Conservation (phyloP, 1,284 basidiomycete genomes). For the Trichosporon sp. region DNA sequence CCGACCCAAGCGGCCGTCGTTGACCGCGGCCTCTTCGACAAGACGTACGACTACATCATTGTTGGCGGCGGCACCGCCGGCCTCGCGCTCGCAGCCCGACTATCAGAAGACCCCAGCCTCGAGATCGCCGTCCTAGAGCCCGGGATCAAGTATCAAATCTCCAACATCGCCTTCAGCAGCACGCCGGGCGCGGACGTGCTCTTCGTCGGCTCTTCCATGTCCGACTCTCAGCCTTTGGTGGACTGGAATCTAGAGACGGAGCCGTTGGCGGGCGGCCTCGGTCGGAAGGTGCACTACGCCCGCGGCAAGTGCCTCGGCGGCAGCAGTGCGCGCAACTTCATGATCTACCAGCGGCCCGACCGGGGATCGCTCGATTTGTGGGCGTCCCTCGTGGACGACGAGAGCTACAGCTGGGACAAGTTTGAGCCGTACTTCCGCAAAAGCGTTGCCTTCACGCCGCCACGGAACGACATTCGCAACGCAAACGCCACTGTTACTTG, state of each 20-base stretch:
- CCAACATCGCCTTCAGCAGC: conserved; percentile 1
- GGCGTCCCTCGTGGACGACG: conserved; percentile 19
- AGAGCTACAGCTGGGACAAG: conserved; percentile 6
- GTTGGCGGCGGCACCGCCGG: conserved; percentile 69
- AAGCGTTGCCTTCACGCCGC: conserved; percentile 19
- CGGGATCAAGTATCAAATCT: conserved; percentile 51
- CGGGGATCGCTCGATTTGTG: conserved; percentile 17
- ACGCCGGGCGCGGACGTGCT: conserved; percentile 16
- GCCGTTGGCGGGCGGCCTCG: conserved; percentile 18
- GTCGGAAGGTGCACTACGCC: conserved; percentile 19
- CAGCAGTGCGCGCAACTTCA: conserved; percentile 21
- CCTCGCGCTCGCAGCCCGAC: conserved; percentile 68
- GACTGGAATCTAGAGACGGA: conserved; percentile 23
- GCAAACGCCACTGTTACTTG: neutral
- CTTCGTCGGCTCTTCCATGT: conserved; percentile 6
- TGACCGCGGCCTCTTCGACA: conserved; percentile 10
- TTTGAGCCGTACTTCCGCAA: conserved; percentile 20
- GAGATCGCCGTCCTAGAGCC: conserved; percentile 74
- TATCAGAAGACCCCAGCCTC: conserved; percentile 67
- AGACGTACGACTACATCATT: conserved; percentile 53
- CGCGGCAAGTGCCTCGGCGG: conserved; percentile 26
- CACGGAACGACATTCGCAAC: neutral
- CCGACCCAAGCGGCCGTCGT: neutral
- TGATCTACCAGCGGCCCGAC: conserved; percentile 23
- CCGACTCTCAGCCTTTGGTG: conserved; percentile 17